A percentile compares a stretch with the other conserved stretches of the same genome.
These are phyloP conservation scores for Pseudocercospora pini-densiflorae DNA, from an alignment of 2,329 filamentous ascomycete species.

Conservation along the genomic window DNA sequence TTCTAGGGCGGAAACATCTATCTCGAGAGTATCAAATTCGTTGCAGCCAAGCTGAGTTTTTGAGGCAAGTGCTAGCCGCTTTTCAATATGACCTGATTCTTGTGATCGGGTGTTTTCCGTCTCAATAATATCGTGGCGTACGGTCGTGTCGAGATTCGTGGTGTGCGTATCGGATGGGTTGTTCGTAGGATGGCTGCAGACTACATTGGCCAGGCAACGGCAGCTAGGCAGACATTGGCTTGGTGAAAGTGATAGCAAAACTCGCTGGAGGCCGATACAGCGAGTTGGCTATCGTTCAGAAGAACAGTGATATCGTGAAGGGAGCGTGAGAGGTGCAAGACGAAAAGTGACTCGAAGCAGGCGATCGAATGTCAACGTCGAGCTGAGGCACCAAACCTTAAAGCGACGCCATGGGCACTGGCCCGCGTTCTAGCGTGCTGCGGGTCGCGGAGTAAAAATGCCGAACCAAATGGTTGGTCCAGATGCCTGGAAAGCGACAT, in stretches of 20 bases:
- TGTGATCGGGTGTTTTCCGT: background rate
- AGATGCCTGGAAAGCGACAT: background rate
- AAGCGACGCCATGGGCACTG: background rate
- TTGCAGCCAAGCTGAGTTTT: background rate
- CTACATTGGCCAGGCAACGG: conserved; percentile 3
- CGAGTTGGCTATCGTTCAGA: background rate
- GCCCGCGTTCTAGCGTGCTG: background rate
- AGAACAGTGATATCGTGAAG: background rate
- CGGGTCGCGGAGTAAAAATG: background rate
- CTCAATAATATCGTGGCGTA: background rate
- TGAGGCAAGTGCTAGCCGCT: background rate
- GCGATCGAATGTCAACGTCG: background rate
- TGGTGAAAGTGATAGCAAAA: background rate
- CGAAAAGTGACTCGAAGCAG: background rate
- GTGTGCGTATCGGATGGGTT: background rate
- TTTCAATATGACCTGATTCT: background rate
- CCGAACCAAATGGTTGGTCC: background rate
- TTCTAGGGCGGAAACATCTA: background rate
- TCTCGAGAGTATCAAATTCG: background rate
- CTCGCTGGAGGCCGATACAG: background rate
- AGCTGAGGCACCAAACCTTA: background rate
- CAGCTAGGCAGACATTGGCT: conserved; percentile 1
- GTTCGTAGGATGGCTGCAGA: background rate
- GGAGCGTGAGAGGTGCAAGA: background rate
- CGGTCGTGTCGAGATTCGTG: background rate